phyloP scores from a whole-genome alignment of 2,329 filamentous ascomycete species.

The Pseudocercospora fijiensis region DNA sequence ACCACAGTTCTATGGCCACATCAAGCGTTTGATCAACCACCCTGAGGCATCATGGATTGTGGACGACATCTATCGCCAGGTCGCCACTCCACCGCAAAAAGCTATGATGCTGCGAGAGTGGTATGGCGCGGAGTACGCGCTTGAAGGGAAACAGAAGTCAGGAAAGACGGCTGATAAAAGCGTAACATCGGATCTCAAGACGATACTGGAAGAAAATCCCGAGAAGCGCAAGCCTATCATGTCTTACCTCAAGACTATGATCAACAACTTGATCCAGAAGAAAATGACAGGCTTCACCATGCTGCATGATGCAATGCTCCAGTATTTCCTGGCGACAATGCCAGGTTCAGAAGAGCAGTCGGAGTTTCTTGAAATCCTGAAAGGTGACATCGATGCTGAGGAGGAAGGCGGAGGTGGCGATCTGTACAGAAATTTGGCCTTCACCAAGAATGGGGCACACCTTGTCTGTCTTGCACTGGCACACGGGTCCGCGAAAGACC shows the following conservation, averaged over 20 bases:
- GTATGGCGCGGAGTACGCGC: constrained; percentile 90
- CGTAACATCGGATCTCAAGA: constrained; percentile 63
- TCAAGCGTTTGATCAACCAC: constrained; percentile 91
- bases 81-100: constrained; percentile 84
- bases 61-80: constrained; percentile 90
- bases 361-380: constrained; percentile 86
- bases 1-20: constrained; percentile 90
- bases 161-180: constrained; percentile 33
- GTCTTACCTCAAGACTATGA: constrained; percentile 78
- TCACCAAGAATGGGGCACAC: constrained; percentile 83
- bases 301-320: constrained; percentile 96
- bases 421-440: constrained; percentile 90
- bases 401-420: constrained; percentile 63
- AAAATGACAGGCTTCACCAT: constrained; percentile 96
- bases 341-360: constrained; percentile 75
- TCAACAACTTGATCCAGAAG: constrained; percentile 93
- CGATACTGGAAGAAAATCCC: constrained; percentile 72
- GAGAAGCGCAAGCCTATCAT: constrained; percentile 87
- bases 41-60: constrained; percentile 96
- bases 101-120: constrained; percentile 83
- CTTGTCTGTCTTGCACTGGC: constrained; percentile 80
- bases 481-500: constrained; percentile 84
- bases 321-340: constrained; percentile 83
- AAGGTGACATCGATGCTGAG: constrained; percentile 76
- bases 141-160: constrained; percentile 67